A percentile compares a stretch with the other conserved stretches of the same genome.
phyloP scores from a whole-genome alignment of 306 rosid genomes.

The Purshia tridentata region DNA sequence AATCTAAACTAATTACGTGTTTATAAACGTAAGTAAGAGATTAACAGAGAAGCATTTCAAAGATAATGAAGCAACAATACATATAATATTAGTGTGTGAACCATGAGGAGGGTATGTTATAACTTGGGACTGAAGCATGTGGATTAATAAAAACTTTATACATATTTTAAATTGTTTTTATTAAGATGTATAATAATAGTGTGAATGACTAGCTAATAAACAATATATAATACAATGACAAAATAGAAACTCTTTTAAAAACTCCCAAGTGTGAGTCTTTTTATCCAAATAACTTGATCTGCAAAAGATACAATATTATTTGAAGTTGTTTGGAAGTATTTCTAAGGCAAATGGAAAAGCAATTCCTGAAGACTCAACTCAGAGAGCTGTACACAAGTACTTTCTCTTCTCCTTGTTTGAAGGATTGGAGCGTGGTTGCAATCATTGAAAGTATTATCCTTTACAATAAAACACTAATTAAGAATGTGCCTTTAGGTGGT shows the following conservation, averaged over 20 bases:
- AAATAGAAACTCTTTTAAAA: constrained; percentile 2
- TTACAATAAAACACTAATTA: constrained; percentile 27
- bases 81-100: background rate
- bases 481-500: constrained; percentile 8
- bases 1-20: background rate
- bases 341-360: constrained; percentile 11
- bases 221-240: background rate
- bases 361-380: background rate
- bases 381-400: background rate
- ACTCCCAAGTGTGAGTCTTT: background rate
- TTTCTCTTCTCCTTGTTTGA: background rate
- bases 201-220: constrained; percentile 9
- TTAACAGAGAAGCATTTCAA: background rate
- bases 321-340: background rate
- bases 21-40: background rate
- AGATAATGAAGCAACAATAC: background rate
- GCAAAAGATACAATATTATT: background rate
- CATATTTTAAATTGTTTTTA: background rate
- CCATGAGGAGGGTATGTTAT: background rate
- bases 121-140: background rate
- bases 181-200: background rate
- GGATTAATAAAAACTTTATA: background rate
- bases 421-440: constrained; percentile 38
- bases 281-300: constrained; percentile 1
- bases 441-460: constrained; percentile 28